Percentiles rank a stretch among this genome's conserved stretches.
Evolutionary conservation across 1,284 basidiomycete genomes (phyloP).

Genomic region (Rhizoctonia solani): DNA sequence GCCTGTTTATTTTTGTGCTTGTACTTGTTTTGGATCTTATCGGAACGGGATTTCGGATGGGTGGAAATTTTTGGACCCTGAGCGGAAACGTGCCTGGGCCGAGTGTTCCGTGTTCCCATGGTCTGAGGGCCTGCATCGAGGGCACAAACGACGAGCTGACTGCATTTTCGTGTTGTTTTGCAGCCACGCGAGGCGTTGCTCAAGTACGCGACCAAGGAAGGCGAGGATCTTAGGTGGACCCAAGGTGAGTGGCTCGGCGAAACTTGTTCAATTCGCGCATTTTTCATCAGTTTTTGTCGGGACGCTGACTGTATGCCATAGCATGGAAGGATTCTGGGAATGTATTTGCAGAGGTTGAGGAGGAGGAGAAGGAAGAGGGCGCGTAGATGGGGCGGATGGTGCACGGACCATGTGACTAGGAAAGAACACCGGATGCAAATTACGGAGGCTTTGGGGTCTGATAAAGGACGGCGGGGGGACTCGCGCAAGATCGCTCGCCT

Average conservation of each 20-base stretch:
- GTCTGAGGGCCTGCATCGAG: slow-evolving; percentile 29
- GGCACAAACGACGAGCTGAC: slow-evolving; percentile 36
- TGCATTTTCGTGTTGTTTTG: slow-evolving; percentile 41
- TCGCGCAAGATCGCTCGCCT: slow-evolving; percentile 29
- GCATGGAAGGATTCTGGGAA: slow-evolving; percentile 78
- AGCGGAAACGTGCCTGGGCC: slow-evolving; percentile 23
- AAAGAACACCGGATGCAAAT: slow-evolving; percentile 28
- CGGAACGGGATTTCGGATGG: too few species aligned
- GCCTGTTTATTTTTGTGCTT: slow-evolving; percentile 38
- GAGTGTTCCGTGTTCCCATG: slow-evolving; percentile 20
- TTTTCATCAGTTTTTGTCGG: slow-evolving; percentile 52
- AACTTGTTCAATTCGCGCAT: too few species aligned
- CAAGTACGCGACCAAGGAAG: slow-evolving; percentile 82
- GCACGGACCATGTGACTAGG: slow-evolving; percentile 35
- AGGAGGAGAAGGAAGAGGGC: slow-evolving; percentile 60
- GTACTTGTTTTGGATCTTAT: slow-evolving; percentile 25
- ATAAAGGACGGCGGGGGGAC: slow-evolving; percentile 25
- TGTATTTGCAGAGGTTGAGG: slow-evolving; percentile 63
- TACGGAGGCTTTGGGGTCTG: slow-evolving; percentile 30
- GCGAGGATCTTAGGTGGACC: slow-evolving; percentile 81
- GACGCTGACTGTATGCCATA: slow-evolving; percentile 47
- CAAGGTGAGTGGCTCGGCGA: slow-evolving; percentile 67
- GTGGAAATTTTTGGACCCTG: slow-evolving; percentile 17
- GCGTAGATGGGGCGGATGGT: slow-evolving; percentile 39
- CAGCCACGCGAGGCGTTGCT: slow-evolving; percentile 95